Conservation (phyloP, 2,329 filamentous ascomycete genomes). For the Talaromyces amestolkiae region DNA sequence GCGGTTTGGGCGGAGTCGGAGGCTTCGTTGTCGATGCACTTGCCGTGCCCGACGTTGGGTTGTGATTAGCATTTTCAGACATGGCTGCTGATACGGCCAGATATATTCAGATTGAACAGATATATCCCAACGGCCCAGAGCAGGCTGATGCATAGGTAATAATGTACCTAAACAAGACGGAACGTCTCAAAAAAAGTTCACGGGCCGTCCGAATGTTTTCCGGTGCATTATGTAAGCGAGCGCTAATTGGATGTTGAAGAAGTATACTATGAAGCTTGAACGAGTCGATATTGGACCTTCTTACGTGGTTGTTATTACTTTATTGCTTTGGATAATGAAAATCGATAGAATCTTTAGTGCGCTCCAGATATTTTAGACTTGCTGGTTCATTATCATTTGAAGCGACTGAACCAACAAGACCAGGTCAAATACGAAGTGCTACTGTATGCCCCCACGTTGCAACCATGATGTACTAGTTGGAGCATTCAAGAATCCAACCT, state of each 20-base stretch:
- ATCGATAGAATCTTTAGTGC: neutral
- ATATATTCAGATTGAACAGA: neutral
- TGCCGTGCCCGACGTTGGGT: slow-evolving; percentile 30
- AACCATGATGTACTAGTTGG: no score
- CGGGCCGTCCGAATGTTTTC: neutral
- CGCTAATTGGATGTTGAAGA: neutral
- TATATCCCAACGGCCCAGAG: neutral
- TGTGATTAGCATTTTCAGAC: slow-evolving; percentile 36
- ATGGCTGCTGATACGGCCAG: slow-evolving; percentile 24
- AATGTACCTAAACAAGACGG: neutral
- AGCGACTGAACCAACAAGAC: neutral
- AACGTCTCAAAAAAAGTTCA: slow-evolving; percentile 4
- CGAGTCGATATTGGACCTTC: neutral
- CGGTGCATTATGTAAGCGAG: slow-evolving; percentile 8
- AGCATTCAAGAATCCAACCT: neutral
- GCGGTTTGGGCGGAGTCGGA: slow-evolving; percentile 20
- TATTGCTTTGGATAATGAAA: neutral
- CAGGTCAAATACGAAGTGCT: neutral
- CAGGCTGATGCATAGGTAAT: neutral
- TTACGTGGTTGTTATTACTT: neutral
- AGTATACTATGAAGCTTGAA: neutral
- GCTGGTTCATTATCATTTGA: neutral
- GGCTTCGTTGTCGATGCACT: slow-evolving; percentile 22
- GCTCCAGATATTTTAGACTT: neutral
- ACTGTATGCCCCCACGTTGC: neutral